phyloP scores from a whole-genome alignment of 2,329 filamentous ascomycete species.

The Fusarium goolgardi region DNA sequence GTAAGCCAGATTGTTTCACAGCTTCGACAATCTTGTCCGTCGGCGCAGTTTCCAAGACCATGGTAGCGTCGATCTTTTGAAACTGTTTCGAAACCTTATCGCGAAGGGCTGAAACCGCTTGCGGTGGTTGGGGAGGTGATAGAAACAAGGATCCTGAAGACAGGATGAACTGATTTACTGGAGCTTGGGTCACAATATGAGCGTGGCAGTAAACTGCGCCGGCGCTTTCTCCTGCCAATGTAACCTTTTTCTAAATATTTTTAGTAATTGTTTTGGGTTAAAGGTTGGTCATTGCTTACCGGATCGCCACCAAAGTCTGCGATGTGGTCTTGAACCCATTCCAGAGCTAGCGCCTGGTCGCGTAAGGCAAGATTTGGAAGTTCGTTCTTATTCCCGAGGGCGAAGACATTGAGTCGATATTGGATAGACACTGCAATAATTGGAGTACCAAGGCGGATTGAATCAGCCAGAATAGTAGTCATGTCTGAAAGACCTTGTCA shows the following conservation, averaged over 20 bases:
- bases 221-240: slow-evolving; percentile 59
- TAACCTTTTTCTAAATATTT: slow-evolving; percentile 51
- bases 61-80: slow-evolving; percentile 39
- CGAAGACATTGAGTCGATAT: slow-evolving; percentile 50
- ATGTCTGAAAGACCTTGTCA: neutral
- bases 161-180: slow-evolving; percentile 50
- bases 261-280: fast-evolving
- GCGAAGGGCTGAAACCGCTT: neutral
- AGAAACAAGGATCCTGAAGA: slow-evolving; percentile 57
- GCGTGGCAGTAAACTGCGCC: slow-evolving; percentile 60
- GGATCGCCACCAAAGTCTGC: slow-evolving; percentile 47
- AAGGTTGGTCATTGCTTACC: slow-evolving; percentile 16
- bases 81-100: neutral
- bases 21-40: slow-evolving; percentile 6
- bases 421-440: slow-evolving; percentile 38
- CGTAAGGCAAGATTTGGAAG: slow-evolving; percentile 52
- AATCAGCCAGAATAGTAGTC: slow-evolving; percentile 52
- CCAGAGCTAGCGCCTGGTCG: slow-evolving; percentile 51
- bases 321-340: slow-evolving; percentile 47
- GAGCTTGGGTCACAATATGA: slow-evolving; percentile 52
- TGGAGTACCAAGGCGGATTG: slow-evolving; percentile 43
- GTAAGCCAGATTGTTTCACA: neutral
- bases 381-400: slow-evolving; percentile 56
- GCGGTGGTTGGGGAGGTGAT: slow-evolving; percentile 54
- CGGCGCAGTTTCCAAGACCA: neutral